Evolutionary conservation across 2,329 filamentous ascomycete species (phyloP).

Genomic region (Arthroderma uncinatum): DNA sequence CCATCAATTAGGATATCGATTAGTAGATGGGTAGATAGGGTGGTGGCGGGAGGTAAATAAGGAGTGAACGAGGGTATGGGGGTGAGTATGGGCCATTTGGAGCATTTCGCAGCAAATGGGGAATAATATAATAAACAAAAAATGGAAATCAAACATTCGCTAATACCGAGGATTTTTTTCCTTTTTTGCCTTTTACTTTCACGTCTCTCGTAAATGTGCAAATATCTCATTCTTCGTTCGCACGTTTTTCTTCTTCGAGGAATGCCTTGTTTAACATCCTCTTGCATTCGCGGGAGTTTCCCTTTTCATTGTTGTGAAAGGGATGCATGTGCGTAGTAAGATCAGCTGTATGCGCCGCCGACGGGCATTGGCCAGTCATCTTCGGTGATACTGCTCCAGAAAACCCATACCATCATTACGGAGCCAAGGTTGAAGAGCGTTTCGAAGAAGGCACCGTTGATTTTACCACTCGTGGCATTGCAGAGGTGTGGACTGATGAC

Average conservation of each 20-base stretch:
- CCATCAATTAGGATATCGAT: neutral
- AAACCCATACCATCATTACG: slow-evolving; percentile 76
- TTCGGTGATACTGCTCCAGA: slow-evolving; percentile 98
- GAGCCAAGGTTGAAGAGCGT: slow-evolving; percentile 82
- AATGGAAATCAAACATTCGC: neutral
- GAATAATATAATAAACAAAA: neutral
- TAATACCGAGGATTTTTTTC: neutral
- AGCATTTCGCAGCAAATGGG: neutral
- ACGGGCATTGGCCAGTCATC: slow-evolving; percentile 76
- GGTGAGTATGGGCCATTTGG: neutral
- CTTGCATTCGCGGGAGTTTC: too few species aligned
- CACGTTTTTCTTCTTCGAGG: neutral
- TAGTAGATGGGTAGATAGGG: neutral
- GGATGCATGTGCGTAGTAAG: neutral
- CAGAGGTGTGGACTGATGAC: slow-evolving; percentile 86
- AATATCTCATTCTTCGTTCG: neutral
- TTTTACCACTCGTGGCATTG: slow-evolving; percentile 66
- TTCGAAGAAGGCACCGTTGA: slow-evolving; percentile 87
- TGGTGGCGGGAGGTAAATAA: neutral
- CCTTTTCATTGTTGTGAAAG: neutral
- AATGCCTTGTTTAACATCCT: neutral
- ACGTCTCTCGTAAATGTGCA: neutral
- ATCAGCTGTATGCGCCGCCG: slow-evolving; percentile 24
- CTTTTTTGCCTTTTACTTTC: neutral
- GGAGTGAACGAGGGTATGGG: neutral